Evolutionary conservation across 495 filamentous ascomycete species (phyloP), one percentile per base, ranked within the genome.

Genomic region (Penicillium robsamsonii): DNA sequence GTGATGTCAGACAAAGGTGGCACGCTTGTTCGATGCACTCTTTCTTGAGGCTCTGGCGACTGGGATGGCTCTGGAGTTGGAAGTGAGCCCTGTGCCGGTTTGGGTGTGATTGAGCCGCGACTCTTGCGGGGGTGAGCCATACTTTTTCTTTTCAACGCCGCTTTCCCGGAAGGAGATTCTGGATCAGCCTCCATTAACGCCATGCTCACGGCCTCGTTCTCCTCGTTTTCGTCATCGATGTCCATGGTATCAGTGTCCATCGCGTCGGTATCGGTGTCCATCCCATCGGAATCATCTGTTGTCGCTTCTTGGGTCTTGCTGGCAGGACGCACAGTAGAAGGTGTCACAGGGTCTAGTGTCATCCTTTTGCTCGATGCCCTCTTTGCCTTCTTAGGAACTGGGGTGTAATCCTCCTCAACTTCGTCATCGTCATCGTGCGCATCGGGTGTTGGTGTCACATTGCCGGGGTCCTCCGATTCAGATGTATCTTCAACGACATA

Each of bases 1-100:
- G 91, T 95, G 59, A 92, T 90, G 68, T 96, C 91, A 62, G 85
- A 81, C 25, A 95, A 79, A 4, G 90, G 89, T 22, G 73, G 69
- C 13, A 83, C 84, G 31, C 76, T 81, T 29, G 82, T 65, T 66
- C 69, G 62, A 24, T 77, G 50, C 72, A 69, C 59, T 71, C 75
- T 80, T 40, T 79, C 70, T 60, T 78, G 72, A 42, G 80, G 69
- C 33, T 84, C 80, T 47, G 84, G 84, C 46, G 77, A 75, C 51
- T 67, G 68, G 54, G 78, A 74, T 31, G 81, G 75, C 68, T 83
- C 82, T 65, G 84, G 83, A 65, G 84, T 86, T 57, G 78, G 82
- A 59, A 85, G 70, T 69, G 75, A 77, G 76, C 69, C 74, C 66
- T 72, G 69, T 65, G 72, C 66, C 63, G 70, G 59, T 47, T 74